Evolutionary conservation across 345 rosid species (phyloP), one percentile per base, ranked within the genome.

Genomic region (Lepidium sativum): DNA sequence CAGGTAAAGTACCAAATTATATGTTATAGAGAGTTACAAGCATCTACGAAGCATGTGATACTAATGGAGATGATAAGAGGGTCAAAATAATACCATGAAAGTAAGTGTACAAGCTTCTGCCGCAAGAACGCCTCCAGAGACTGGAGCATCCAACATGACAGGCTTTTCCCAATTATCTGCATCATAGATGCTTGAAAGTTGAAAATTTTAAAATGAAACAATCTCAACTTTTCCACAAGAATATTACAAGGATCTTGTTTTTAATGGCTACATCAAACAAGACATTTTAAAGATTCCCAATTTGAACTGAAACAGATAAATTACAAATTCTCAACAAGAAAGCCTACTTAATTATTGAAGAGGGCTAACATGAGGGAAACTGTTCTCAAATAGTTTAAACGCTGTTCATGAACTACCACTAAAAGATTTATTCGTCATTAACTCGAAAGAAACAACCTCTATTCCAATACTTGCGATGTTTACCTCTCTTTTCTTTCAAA

Each of bases 101-200:
- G 94, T 86, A n/a, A 92, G 94, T 18, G 89, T 69, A 44, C 87
- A 87, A 42, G 88, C 82, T 78, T 89, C 96, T 29, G 97, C 98
- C 73, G 91, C 97, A 73, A 86, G 84, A 80, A 89, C 86, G 65
- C 98, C 98, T 68, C 97, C 97, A 57, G 98, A 92, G 31, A 92
- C 97, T 9, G 98, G 97, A 76, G 98, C 98, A 77, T 92, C 98
- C 82, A 89, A 78, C 96, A 92, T 92, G 59, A 79, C 74, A 58
- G 98, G 91, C 27, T 73, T 83, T 73, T 75, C 79, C 87, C 83
- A 76, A 14, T 68, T 31, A 72, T 68, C 95, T 92, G 68, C 73
- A 74, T 8, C 58, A 44, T 13, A 42, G 54, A 56, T 58, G 32
- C 41, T 61, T 29, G 25, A 16, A 54, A 18, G 0, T 42, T 23